phyloP scores from a whole-genome alignment of 2,329 filamentous ascomycete genomes.

The Pseudocercospora eumusae region DNA sequence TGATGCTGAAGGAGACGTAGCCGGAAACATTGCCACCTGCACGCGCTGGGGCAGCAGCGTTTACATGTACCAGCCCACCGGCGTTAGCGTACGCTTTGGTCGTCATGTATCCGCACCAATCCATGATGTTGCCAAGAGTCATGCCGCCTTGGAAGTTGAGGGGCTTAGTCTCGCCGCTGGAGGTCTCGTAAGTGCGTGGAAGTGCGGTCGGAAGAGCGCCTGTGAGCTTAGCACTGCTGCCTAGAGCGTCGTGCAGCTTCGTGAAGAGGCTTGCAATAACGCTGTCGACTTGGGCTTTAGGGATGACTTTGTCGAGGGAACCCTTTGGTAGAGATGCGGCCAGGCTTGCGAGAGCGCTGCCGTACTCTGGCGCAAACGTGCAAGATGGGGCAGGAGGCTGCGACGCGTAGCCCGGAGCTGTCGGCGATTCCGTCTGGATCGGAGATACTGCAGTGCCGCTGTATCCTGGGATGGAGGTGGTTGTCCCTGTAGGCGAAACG shows the following conservation, averaged over 20 bases:
- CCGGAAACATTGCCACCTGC: slow-evolving; percentile 14
- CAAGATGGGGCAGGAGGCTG: slow-evolving; percentile 19
- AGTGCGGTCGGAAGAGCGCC: slow-evolving; percentile 10
- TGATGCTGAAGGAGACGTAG: slow-evolving; percentile 13
- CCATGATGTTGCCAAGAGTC: slow-evolving; percentile 23
- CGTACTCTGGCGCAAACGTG: slow-evolving; percentile 17
- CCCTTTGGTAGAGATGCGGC: slow-evolving; percentile 13
- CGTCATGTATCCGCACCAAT: slow-evolving; percentile 24
- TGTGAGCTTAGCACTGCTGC: slow-evolving; percentile 5
- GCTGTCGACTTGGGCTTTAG: slow-evolving; percentile 12
- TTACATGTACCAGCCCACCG: slow-evolving; percentile 14
- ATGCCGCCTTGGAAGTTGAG: slow-evolving; percentile 20
- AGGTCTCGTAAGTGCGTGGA: slow-evolving; percentile 8
- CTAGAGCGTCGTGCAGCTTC: slow-evolving; percentile 13
- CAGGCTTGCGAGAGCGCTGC: slow-evolving; percentile 9
- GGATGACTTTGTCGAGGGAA: slow-evolving; percentile 21
- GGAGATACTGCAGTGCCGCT: slow-evolving; percentile 11
- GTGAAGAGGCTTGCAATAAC: slow-evolving; percentile 19
- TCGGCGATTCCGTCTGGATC: slow-evolving; percentile 11
- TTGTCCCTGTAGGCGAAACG: slow-evolving; percentile 11
- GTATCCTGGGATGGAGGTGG: slow-evolving; percentile 19
- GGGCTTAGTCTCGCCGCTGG: slow-evolving; percentile 9
- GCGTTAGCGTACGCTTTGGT: slow-evolving; percentile 17
- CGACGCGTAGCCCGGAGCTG: slow-evolving; percentile 15
- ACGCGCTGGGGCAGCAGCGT: neutral